A percentile compares a stretch with the other conserved stretches of the same genome.
These are phyloP conservation scores for Tricholoma bakamatsutake DNA, from an alignment of 768 basidiomycete species.

Conservation along the genomic window DNA sequence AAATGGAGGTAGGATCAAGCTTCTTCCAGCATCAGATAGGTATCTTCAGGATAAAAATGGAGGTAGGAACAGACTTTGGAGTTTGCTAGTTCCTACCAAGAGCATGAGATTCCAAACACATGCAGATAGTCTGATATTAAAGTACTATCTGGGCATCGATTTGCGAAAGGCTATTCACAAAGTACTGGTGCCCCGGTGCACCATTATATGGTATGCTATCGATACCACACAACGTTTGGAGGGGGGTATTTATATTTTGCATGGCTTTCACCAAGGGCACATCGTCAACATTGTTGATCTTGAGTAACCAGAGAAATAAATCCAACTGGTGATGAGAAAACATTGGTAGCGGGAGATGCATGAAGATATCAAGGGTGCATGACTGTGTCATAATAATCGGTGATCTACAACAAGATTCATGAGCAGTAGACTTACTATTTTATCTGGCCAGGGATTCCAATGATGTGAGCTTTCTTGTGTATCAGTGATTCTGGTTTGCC, in stretches of 20 bases:
- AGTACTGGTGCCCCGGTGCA: slow-evolving; percentile 25
- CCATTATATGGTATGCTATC: slow-evolving; percentile 23
- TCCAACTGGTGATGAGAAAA: background rate
- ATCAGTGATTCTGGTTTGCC: background rate
- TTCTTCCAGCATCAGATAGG: slow-evolving; percentile 14
- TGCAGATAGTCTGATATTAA: background rate
- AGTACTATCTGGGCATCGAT: slow-evolving; percentile 27
- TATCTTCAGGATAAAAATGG: slow-evolving; percentile 29
- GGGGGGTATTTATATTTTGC: background rate
- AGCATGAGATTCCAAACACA: no score
- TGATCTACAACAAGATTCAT: background rate
- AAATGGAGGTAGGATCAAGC: slow-evolving; percentile 17
- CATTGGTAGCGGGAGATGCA: background rate
- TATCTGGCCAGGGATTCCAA: background rate
- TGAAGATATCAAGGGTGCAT: background rate
- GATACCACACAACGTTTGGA: slow-evolving; percentile 20
- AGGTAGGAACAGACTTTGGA: slow-evolving; percentile 26
- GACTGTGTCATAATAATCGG: background rate
- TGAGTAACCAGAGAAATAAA: background rate
- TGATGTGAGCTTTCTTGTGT: background rate
- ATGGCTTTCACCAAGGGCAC: background rate
- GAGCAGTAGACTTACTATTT: background rate
- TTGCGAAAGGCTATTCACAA: slow-evolving; percentile 23
- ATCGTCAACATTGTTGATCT: background rate
- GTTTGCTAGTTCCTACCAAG: slow-evolving; percentile 31